These are phyloP conservation scores for Globisporangium uncinulatum DNA, from an alignment of 352 stramenopile genomes.

Conservation along the genomic window DNA sequence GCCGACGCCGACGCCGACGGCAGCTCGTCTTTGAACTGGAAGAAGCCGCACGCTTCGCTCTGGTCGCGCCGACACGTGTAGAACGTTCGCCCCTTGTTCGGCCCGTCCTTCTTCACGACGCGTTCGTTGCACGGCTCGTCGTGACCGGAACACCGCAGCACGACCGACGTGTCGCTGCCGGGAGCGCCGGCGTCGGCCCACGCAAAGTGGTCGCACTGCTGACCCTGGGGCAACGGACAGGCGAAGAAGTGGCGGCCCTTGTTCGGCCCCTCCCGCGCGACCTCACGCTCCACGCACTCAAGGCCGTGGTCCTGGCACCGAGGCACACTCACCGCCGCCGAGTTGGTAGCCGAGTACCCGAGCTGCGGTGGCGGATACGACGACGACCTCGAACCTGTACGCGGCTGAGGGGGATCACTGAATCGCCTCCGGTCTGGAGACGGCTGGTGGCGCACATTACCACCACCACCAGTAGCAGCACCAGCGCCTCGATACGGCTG, in stretches of 20 bases:
- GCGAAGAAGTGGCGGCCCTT: constrained; percentile 91
- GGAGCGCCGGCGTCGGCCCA: constrained; percentile 41
- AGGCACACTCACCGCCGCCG: constrained; percentile 5
- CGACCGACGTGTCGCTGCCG: neutral
- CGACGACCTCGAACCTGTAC: neutral
- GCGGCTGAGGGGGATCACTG: neutral
- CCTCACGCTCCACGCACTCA: constrained; percentile 43
- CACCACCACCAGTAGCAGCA: no score
- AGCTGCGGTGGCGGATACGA: no score
- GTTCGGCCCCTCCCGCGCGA: constrained; percentile 73
- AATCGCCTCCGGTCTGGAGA: neutral
- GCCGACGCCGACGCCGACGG: constrained; percentile 1
- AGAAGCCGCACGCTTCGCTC: constrained; percentile 61
- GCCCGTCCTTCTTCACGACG: constrained; percentile 55
- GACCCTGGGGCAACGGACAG: constrained; percentile 75
- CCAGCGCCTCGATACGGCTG: neutral
- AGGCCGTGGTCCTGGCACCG: constrained; percentile 47
- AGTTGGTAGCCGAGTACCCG: no score
- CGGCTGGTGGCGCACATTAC: neutral
- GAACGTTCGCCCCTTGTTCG: constrained; percentile 65
- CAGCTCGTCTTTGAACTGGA: constrained; percentile 70
- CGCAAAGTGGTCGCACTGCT: constrained; percentile 91
- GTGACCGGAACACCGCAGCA: constrained; percentile 45
- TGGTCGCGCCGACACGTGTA: constrained; percentile 47
- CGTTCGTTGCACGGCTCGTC: constrained; percentile 58